Conservation (phyloP, 2,329 filamentous ascomycete species). For the Hymenotorrendiella dingleyae region DNA sequence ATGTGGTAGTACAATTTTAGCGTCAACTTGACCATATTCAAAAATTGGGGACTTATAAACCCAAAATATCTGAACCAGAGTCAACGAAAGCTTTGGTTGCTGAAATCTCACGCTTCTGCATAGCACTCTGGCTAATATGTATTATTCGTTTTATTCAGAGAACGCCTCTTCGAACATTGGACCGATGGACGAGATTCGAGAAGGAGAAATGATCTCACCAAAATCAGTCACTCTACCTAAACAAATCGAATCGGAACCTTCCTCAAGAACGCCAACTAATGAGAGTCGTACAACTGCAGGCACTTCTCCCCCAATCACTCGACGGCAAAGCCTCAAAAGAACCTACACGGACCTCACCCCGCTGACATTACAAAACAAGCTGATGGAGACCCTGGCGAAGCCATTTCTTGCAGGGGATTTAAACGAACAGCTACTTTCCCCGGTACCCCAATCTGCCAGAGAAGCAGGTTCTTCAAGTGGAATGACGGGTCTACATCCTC, state of each 20-base stretch:
- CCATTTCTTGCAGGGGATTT: slow-evolving; percentile 46
- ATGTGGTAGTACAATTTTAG: too few species aligned
- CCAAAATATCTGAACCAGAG: too few species aligned
- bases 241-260: slow-evolving; percentile 44
- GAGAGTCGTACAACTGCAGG: slow-evolving; percentile 48
- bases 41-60: too few species aligned
- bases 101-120: too few species aligned
- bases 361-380: slow-evolving; percentile 70
- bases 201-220: too few species aligned
- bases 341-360: slow-evolving; percentile 81
- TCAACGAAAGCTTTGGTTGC: too few species aligned
- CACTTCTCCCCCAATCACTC: slow-evolving; percentile 49
- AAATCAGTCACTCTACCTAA: too few species aligned
- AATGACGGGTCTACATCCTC: slow-evolving; percentile 23
- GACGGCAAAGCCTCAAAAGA: slow-evolving; percentile 69
- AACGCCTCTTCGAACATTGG: too few species aligned
- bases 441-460: slow-evolving; percentile 33
- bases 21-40: too few species aligned
- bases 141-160: too few species aligned
- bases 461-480: slow-evolving; percentile 28
- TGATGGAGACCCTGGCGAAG: slow-evolving; percentile 78
- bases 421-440: slow-evolving; percentile 34
- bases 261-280: slow-evolving; percentile 49
- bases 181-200: too few species aligned
- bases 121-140: too few species aligned